A percentile compares a stretch with the other conserved stretches of the same genome.
Evolutionary conservation across 2,329 filamentous ascomycete genomes (phyloP).

Genomic region (Diaporthe sp.): DNA sequence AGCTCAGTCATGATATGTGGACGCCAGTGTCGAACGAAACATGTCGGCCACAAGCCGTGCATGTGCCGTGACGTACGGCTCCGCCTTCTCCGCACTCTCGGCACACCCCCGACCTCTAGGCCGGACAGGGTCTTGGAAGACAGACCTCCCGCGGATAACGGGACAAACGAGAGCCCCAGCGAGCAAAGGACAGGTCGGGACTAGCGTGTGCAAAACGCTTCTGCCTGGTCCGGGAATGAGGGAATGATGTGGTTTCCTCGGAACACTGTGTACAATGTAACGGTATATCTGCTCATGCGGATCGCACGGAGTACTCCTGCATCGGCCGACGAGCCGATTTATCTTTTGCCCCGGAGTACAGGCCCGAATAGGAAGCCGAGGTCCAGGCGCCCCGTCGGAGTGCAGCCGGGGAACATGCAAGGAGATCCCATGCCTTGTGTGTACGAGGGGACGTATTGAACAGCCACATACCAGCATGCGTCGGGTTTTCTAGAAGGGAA

Average conservation of each 20-base stretch:
- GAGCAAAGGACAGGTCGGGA: constrained; percentile 5
- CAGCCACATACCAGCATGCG: constrained; percentile 1
- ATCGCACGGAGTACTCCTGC: constrained; percentile 28
- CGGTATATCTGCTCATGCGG: constrained; percentile 20
- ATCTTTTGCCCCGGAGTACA: constrained; percentile 33
- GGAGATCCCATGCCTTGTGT: constrained; percentile 30
- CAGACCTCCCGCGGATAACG: not conserved
- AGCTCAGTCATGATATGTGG: not conserved
- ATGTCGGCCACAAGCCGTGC: constrained; percentile 32
- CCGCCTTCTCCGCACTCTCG: constrained; percentile 32
- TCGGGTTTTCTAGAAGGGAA: constrained; percentile 33
- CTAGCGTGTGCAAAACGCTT: constrained; percentile 24
- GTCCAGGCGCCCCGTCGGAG: constrained; percentile 27
- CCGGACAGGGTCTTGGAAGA: constrained; percentile 10
- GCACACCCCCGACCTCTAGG: constrained; percentile 24
- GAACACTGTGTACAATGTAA: constrained; percentile 19
- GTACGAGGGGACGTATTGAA: not conserved
- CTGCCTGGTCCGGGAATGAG: constrained; percentile 29
- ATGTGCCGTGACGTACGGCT: constrained; percentile 34
- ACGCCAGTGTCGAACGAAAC: not conserved
- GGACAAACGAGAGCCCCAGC: constrained; percentile 19
- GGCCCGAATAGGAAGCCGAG: constrained; percentile 34
- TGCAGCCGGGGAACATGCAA: constrained; percentile 38
- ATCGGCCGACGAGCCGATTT: constrained; percentile 30
- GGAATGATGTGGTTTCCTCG: not conserved